A percentile compares a stretch with the other conserved stretches of the same genome.
Evolutionary conservation across 1,284 basidiomycete species (phyloP).

Genomic region (Cerioporus squamosus): DNA sequence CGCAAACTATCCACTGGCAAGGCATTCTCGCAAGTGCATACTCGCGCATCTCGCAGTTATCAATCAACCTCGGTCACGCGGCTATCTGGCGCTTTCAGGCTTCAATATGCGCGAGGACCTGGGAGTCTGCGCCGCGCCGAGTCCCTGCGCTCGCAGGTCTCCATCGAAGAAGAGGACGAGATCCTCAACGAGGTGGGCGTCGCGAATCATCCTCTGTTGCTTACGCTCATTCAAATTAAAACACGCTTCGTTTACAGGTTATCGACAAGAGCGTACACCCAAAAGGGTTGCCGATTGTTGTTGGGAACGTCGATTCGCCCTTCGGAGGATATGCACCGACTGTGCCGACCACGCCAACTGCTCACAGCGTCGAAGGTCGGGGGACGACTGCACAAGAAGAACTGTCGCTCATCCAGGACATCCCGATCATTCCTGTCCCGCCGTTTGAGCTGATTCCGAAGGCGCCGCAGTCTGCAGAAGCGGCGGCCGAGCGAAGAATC

Average conservation of each 20-base stretch:
- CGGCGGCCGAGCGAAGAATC: slow-evolving; percentile 48
- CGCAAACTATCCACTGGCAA: neutral
- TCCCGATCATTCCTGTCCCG: slow-evolving; percentile 62
- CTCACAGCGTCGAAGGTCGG: neutral
- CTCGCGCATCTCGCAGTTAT: neutral
- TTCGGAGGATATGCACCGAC: slow-evolving; percentile 19
- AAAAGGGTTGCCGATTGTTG: neutral
- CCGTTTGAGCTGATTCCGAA: slow-evolving; percentile 33
- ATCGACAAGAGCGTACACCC: neutral
- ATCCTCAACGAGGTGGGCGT: slow-evolving; percentile 2
- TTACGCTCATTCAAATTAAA: too few species aligned
- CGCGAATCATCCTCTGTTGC: neutral
- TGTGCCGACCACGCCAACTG: slow-evolving; percentile 26
- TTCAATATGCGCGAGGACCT: slow-evolving; percentile 20
- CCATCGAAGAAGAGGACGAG: neutral
- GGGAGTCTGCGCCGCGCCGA: slow-evolving; percentile 27
- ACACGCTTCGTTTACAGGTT: neutral
- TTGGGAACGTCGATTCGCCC: neutral
- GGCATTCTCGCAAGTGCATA: neutral
- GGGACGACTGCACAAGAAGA: neutral
- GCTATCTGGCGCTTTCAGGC: slow-evolving; percentile 18
- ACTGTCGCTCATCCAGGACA: slow-evolving; percentile 17
- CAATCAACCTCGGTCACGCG: neutral
- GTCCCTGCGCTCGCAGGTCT: slow-evolving; percentile 19
- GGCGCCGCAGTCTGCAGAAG: slow-evolving; percentile 42